These are phyloP conservation scores for Quercus gilva DNA, from an alignment of 306 rosid species.

Conservation along the genomic window DNA sequence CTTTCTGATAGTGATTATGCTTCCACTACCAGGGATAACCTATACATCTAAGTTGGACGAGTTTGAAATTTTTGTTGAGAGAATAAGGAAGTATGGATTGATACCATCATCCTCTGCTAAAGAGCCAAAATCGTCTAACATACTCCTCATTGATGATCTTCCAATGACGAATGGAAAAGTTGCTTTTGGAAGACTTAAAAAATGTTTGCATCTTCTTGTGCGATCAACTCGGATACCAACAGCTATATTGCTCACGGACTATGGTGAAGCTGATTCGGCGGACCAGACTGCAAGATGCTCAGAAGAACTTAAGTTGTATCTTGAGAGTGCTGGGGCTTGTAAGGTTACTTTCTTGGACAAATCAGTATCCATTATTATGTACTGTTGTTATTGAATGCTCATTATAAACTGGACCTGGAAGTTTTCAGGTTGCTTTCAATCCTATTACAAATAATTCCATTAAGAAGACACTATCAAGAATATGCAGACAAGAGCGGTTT, in stretches of 20 bases:
- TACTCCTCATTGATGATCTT: constrained; percentile 86
- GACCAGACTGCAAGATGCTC: constrained; percentile 50
- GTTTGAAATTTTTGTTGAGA: constrained; percentile 79
- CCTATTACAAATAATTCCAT: constrained; percentile 72
- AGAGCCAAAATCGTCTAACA: constrained; percentile 60
- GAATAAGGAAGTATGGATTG: constrained; percentile 75
- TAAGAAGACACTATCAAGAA: constrained; percentile 64
- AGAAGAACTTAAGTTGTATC: constrained; percentile 64
- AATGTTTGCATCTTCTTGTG: constrained; percentile 66
- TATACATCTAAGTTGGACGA: constrained; percentile 90
- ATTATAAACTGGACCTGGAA: constrained; percentile 23
- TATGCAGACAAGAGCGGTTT: constrained; percentile 69
- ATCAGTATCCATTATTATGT: constrained; percentile 12
- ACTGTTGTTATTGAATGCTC: constrained; percentile 20
- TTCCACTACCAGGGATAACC: constrained; percentile 48
- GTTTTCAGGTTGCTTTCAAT: constrained; percentile 81
- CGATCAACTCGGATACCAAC: constrained; percentile 72
- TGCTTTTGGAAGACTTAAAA: constrained; percentile 62
- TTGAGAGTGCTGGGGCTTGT: constrained; percentile 91
- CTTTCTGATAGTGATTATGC: constrained; percentile 9
- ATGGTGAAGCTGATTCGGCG: constrained; percentile 62
- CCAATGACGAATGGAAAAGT: constrained; percentile 67
- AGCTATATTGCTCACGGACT: constrained; percentile 71
- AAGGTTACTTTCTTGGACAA: constrained; percentile 77
- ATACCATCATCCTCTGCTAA: constrained; percentile 41